phyloP scores from a whole-genome alignment of 805 yeast genomes.

The Sporopachydermia quercuum region DNA sequence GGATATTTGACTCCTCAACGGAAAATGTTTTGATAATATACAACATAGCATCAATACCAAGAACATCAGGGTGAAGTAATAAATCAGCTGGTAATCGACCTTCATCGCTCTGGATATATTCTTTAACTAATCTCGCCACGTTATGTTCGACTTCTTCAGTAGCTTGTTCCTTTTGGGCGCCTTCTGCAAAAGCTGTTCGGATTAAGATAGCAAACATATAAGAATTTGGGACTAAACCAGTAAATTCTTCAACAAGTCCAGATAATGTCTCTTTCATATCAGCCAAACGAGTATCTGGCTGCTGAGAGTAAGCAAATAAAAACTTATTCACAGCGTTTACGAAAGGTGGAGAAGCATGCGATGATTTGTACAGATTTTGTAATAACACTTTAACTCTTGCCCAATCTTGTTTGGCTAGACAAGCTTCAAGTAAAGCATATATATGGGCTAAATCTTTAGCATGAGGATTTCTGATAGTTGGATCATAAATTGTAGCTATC shows the following conservation, averaged over 20 bases:
- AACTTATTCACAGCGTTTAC: slow-evolving; percentile 58
- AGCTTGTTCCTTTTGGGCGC: slow-evolving; percentile 5
- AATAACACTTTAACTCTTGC: slow-evolving; percentile 59
- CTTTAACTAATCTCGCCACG: slow-evolving; percentile 7
- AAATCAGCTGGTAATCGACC: slow-evolving; percentile 15
- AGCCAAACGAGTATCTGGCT: slow-evolving; percentile 23
- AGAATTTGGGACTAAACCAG: slow-evolving; percentile 29
- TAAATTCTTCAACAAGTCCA: slow-evolving; percentile 18
- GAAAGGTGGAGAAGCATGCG: slow-evolving; percentile 29
- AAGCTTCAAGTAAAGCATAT: slow-evolving; percentile 70
- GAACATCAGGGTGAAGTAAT: slow-evolving; percentile 34
- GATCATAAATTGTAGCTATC: slow-evolving; percentile 19
- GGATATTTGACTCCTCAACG: slow-evolving; percentile 17
- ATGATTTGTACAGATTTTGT: slow-evolving; percentile 40
- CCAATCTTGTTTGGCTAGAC: slow-evolving; percentile 48
- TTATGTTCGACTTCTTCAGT: slow-evolving; percentile 3
- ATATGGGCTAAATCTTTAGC: slow-evolving; percentile 48
- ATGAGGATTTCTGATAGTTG: slow-evolving; percentile 15
- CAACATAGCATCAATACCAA: slow-evolving; percentile 32
- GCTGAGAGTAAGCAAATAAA: slow-evolving; percentile 26
- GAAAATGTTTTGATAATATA: slow-evolving; percentile 17
- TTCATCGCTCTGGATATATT: slow-evolving; percentile 12
- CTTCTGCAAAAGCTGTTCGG: slow-evolving; percentile 24
- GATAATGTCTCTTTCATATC: slow-evolving; percentile 31
- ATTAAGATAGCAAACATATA: slow-evolving; percentile 47